These are phyloP conservation scores for Leishmania mexicana DNA, from an alignment of 208 protist genomes.

Conservation along the genomic window DNA sequence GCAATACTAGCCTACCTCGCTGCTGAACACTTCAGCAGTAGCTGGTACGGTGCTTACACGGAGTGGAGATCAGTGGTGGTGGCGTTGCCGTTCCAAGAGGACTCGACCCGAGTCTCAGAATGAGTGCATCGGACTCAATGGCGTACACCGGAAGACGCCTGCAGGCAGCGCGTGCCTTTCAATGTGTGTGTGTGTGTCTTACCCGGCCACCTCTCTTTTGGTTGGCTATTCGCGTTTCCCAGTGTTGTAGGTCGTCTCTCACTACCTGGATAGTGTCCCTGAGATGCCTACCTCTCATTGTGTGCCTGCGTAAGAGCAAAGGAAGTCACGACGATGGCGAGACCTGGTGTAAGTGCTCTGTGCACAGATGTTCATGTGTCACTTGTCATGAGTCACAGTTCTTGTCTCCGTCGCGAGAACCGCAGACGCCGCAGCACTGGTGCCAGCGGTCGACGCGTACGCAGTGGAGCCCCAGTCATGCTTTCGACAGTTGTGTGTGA, in stretches of 20 bases:
- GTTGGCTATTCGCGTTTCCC: not conserved
- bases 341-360: too few species aligned
- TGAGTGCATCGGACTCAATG: not conserved
- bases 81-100: not conserved
- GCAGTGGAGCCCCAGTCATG: not conserved
- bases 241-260: not conserved
- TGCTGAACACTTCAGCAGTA: not conserved
- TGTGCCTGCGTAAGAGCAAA: not conserved
- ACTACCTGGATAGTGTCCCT: not conserved
- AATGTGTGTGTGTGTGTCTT: not conserved
- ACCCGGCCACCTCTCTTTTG: not conserved
- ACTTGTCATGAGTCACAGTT: not conserved
- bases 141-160: not conserved
- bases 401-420: not conserved
- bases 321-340: not conserved
- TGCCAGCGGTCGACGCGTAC: not conserved
- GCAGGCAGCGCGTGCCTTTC: not conserved
- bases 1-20: slow-evolving; percentile 36
- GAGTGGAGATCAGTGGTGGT: not conserved
- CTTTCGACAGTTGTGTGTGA: not conserved
- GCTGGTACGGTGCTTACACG: not conserved
- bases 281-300: not conserved
- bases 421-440: not conserved
- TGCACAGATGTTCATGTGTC: not conserved
- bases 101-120: not conserved